Conservation (phyloP, 2,329 filamentous ascomycete genomes). For the Arthrobotrys entomopaga region DNA sequence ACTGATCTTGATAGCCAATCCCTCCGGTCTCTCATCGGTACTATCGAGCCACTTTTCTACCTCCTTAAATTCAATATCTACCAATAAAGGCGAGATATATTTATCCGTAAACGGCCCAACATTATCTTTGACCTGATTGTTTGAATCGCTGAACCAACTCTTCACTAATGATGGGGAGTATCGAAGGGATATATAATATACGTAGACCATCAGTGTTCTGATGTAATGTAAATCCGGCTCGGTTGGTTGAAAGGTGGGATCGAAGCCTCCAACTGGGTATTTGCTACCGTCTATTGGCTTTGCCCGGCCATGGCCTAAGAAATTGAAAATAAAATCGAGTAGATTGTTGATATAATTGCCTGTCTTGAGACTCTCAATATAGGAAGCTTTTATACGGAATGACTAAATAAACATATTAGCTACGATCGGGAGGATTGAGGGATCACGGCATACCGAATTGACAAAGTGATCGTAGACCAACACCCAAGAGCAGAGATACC, state of each 20-base stretch:
- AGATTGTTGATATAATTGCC: conserved; percentile 75
- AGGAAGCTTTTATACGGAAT: conserved; percentile 82
- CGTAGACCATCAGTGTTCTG: conserved; percentile 70
- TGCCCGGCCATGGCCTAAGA: conserved; percentile 80
- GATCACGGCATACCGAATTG: conserved; percentile 67
- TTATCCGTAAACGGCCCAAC: conserved; percentile 87
- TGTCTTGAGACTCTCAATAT: conserved; percentile 80
- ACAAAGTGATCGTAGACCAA: conserved; percentile 87
- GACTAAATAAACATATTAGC: conserved; percentile 65
- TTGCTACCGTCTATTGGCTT: conserved; percentile 76
- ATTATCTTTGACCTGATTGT: conserved; percentile 79
- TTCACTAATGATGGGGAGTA: conserved; percentile 82
- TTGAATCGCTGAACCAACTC: conserved; percentile 83
- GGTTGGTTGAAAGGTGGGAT: conserved; percentile 62
- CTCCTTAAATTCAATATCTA: conserved; percentile 73
- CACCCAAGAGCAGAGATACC: conserved; percentile 89
- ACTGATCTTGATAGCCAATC: conserved; percentile 76
- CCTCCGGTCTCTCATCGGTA: conserved; percentile 65
- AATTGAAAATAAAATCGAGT: conserved; percentile 82
- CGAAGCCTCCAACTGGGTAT: conserved; percentile 75
- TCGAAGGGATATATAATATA: conserved; percentile 84
- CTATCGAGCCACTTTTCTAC: conserved; percentile 74
- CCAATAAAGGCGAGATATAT: conserved; percentile 78
- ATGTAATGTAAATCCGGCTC: conserved; percentile 80
- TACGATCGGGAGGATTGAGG: conserved; percentile 58